These are phyloP conservation scores for Suillus clintonianus DNA, from an alignment of 768 basidiomycete genomes.

Conservation along the genomic window DNA sequence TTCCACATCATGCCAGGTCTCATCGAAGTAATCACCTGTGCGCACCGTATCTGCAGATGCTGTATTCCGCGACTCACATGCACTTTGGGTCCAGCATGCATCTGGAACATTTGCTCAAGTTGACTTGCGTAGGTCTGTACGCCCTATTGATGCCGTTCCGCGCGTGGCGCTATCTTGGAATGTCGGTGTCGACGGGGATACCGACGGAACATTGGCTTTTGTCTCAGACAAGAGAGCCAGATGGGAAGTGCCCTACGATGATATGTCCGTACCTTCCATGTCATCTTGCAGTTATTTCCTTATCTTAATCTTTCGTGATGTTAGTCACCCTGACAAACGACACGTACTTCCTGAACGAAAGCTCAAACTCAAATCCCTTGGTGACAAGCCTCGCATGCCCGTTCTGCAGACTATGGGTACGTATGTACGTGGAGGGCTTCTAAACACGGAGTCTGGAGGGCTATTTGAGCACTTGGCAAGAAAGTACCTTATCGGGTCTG, in stretches of 20 bases:
- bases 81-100: constrained; percentile 70
- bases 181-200: constrained; percentile 20
- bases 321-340: constrained; percentile 39
- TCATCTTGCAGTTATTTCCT: neutral
- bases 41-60: constrained; percentile 47
- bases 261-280: constrained; percentile 52
- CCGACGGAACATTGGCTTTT: constrained; percentile 63
- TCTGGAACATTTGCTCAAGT: constrained; percentile 81
- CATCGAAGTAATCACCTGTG: neutral
- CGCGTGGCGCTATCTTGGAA: constrained; percentile 70
- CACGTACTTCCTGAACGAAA: constrained; percentile 26
- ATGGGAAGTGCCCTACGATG: constrained; percentile 81
- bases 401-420: constrained; percentile 60
- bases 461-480: constrained; percentile 62
- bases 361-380: constrained; percentile 54
- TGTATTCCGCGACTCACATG: constrained; percentile 68
- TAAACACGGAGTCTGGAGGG: constrained; percentile 20
- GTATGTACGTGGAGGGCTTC: constrained; percentile 27
- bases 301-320: constrained; percentile 4
- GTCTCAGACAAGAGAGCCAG: constrained; percentile 51
- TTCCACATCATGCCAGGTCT: neutral
- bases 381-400: constrained; percentile 56
- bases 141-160: constrained; percentile 68
- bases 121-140: constrained; percentile 65
- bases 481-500: constrained; percentile 48